A percentile compares a stretch with the other conserved stretches of the same genome.
These are phyloP conservation scores for Alternaria ventricosa DNA, from an alignment of 2,329 filamentous ascomycete species.

Conservation along the genomic window DNA sequence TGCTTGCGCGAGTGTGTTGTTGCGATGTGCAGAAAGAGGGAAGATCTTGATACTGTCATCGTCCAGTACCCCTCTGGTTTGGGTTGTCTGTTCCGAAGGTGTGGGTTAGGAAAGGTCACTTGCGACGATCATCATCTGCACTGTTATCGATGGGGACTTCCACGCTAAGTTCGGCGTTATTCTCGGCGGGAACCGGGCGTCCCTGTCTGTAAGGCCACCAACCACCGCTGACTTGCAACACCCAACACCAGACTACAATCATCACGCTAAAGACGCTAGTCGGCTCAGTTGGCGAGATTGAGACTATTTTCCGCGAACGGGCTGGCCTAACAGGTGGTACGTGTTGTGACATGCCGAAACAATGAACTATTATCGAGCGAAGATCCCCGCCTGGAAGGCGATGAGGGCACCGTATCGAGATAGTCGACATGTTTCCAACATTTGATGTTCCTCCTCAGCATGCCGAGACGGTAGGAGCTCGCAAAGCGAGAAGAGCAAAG, in stretches of 20 bases:
- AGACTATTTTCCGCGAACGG: neutral
- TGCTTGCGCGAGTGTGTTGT: neutral
- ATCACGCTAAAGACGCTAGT: conserved; percentile 1
- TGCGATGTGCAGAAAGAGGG: neutral
- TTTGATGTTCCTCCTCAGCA: conserved; percentile 35
- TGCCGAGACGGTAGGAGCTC: conserved; percentile 34
- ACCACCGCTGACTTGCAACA: neutral
- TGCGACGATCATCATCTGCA: conserved; percentile 3
- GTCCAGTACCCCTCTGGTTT: conserved; percentile 6
- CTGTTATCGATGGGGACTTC: neutral
- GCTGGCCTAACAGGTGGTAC: neutral
- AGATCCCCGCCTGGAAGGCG: conserved; percentile 2
- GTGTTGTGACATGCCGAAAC: neutral
- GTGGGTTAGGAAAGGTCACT: conserved; percentile 1
- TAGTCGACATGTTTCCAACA: conserved; percentile 33
- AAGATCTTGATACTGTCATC: neutral
- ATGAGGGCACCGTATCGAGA: conserved; percentile 5
- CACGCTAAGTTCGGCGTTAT: neutral
- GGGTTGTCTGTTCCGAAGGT: neutral
- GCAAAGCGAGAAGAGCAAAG: conserved; percentile 30
- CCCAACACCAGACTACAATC: neutral
- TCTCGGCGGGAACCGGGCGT: neutral
- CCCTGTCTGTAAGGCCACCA: neutral
- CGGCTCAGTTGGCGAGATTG: neutral
- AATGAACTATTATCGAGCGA: conserved; percentile 12